These are phyloP conservation scores for Trichoderma sp. DNA, from an alignment of 2,329 filamentous ascomycete species.

Conservation along the genomic window DNA sequence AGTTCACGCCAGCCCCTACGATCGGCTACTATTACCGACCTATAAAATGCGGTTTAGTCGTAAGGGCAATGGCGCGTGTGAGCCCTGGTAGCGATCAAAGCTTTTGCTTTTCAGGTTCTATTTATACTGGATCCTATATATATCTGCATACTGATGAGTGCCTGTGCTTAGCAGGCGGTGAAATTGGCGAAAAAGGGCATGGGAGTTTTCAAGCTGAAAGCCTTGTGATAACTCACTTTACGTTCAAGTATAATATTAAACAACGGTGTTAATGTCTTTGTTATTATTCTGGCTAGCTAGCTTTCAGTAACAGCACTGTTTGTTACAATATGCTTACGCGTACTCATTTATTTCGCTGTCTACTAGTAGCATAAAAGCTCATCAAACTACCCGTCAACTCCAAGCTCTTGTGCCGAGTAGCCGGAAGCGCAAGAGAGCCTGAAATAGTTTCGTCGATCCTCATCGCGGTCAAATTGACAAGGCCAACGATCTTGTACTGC, in stretches of 20 bases:
- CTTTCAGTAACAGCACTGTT: not conserved
- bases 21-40: constrained; percentile 20
- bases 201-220: not conserved
- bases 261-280: not conserved
- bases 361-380: not conserved
- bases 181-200: not conserved
- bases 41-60: not conserved
- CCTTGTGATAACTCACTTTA: not conserved
- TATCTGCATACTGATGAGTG: not conserved
- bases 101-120: not conserved
- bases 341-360: not conserved
- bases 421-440: not conserved
- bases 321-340: not conserved
- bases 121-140: not conserved
- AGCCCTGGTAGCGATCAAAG: not conserved
- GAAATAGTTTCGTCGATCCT: not conserved
- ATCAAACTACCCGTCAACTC: not conserved
- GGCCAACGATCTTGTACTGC: not conserved
- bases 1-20: not conserved
- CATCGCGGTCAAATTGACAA: not conserved
- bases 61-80: not conserved
- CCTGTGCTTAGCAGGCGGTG: not conserved
- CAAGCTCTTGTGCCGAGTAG: not conserved
- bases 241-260: not conserved
- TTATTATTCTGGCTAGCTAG: not conserved